phyloP scores from a whole-genome alignment of 1,284 basidiomycete species.

The Ceratobasidium theobromae region DNA sequence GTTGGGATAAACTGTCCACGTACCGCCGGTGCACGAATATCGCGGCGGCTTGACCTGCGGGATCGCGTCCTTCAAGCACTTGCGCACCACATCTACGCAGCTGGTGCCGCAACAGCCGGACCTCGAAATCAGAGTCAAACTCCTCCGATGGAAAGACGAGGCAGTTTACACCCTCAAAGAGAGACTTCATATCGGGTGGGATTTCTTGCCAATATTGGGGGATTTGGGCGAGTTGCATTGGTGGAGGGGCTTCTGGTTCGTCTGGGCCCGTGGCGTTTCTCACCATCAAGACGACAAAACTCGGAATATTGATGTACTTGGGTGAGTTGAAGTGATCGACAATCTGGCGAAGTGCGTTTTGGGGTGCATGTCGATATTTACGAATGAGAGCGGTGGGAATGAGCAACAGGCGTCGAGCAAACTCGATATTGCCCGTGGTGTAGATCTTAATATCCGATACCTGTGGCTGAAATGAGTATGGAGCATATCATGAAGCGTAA shows the following conservation, averaged over 20 bases:
- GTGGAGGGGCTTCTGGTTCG: not conserved
- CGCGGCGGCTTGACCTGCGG: not conserved
- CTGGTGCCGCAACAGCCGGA: not conserved
- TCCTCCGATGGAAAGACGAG: not conserved
- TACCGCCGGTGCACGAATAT: constrained; percentile 20
- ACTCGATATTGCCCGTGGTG: not conserved
- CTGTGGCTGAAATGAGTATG: not conserved
- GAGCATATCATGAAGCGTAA: not conserved
- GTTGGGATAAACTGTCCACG: not conserved
- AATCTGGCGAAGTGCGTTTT: not conserved
- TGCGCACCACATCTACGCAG: not conserved
- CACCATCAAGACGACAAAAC: constrained; percentile 10
- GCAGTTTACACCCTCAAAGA: constrained; percentile 2
- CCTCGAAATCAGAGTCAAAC: not conserved
- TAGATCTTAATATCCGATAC: constrained; percentile 4
- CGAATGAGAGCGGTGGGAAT: constrained; percentile 7
- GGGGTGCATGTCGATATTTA: not conserved
- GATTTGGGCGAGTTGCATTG: not conserved
- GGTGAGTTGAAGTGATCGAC: constrained; percentile 5
- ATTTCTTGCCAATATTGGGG: constrained; percentile 23
- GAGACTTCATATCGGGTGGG: not conserved
- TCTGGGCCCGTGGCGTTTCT: not conserved
- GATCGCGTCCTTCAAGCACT: not conserved
- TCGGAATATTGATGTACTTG: not conserved
- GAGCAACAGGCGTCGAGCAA: constrained; percentile 3